phyloP scores from a whole-genome alignment of 805 yeast species.

The Teunomyces funiuensis region DNA sequence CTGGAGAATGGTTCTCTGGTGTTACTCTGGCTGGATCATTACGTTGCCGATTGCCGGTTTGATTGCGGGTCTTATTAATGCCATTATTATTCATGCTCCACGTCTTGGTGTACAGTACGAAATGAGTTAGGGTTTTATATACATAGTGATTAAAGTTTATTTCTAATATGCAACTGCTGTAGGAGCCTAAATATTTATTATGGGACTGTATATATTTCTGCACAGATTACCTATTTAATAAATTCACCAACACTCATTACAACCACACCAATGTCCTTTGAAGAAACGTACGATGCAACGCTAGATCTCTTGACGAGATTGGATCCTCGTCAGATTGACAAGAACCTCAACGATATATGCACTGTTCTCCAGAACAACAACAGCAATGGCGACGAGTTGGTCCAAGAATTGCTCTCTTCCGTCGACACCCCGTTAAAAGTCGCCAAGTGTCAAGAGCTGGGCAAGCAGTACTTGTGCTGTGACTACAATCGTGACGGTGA shows the following conservation, averaged over 20 bases:
- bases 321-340: slow-evolving; percentile 36
- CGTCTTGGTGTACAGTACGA: slow-evolving; percentile 30
- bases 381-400: slow-evolving; percentile 53
- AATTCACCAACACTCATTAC: too few relatives aligned
- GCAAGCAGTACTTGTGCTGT: slow-evolving; percentile 76
- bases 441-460: slow-evolving; percentile 49
- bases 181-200: too few relatives aligned
- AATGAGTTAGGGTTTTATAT: slow-evolving; percentile 1
- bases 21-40: slow-evolving; percentile 69
- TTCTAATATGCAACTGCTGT: background rate
- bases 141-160: background rate
- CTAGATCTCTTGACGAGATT: slow-evolving; percentile 42
- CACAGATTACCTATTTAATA: too few relatives aligned
- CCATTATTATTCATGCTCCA: slow-evolving; percentile 66
- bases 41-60: slow-evolving; percentile 75
- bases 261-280: slow-evolving; percentile 7
- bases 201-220: too few relatives aligned
- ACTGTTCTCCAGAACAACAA: slow-evolving; percentile 28
- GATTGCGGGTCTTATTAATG: slow-evolving; percentile 65
- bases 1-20: slow-evolving; percentile 76
- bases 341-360: slow-evolving; percentile 37
- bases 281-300: slow-evolving; percentile 27
- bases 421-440: slow-evolving; percentile 81
- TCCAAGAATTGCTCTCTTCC: slow-evolving; percentile 82
- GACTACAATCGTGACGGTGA: slow-evolving; percentile 96